phyloP scores from a whole-genome alignment of 2,329 filamentous ascomycete species.

The Sporothrix pallida region DNA sequence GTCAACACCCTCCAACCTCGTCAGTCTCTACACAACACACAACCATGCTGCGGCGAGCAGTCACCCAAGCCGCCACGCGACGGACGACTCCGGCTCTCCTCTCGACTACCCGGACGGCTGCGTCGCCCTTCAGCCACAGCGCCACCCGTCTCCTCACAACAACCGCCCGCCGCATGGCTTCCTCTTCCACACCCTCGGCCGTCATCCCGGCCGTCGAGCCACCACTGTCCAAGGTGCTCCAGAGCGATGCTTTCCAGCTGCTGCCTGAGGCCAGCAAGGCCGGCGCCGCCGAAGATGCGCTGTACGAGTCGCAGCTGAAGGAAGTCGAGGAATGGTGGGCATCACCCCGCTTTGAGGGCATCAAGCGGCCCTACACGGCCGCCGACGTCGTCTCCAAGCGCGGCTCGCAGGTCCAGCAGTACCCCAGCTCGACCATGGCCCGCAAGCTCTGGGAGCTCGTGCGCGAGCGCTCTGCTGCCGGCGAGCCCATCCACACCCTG shows the following conservation, averaged over 20 bases:
- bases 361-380: constrained; percentile 88
- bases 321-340: constrained; percentile 93
- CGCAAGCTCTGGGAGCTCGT: constrained; percentile 92
- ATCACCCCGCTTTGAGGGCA: constrained; percentile 81
- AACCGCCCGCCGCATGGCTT: constrained; percentile 52
- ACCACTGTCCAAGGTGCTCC: constrained; percentile 64
- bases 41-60: constrained; percentile 35
- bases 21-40: background rate
- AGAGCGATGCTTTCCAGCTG: constrained; percentile 84
- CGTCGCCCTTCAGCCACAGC: background rate
- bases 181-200: constrained; percentile 41
- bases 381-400: constrained; percentile 93
- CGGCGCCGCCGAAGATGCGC: constrained; percentile 79
- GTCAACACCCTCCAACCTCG: background rate
- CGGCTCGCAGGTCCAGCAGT: constrained; percentile 82
- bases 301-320: constrained; percentile 82
- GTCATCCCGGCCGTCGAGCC: constrained; percentile 59
- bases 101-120: background rate
- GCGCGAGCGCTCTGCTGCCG: constrained; percentile 74
- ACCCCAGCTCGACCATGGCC: constrained; percentile 93
- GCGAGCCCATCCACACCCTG: constrained; percentile 87
- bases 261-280: constrained; percentile 78
- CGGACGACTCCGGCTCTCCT: constrained; percentile 32
- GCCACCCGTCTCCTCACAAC: constrained; percentile 25
- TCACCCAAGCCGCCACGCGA: constrained; percentile 30